Conservation (phyloP, 306 rosid genomes). For the Dryas drummondii region DNA sequence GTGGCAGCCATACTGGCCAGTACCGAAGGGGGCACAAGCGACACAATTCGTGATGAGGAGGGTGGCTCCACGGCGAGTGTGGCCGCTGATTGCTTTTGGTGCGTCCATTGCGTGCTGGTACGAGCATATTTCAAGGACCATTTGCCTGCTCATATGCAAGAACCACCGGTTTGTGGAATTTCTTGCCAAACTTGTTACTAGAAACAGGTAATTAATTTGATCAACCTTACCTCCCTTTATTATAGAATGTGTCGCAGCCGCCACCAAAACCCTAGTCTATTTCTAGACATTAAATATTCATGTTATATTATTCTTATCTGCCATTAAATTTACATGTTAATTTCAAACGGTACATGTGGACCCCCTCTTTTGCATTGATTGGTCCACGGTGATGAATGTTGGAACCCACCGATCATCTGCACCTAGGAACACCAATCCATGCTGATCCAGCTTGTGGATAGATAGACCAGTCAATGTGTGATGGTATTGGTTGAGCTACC, state of each 20-base stretch:
- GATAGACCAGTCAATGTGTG: neutral
- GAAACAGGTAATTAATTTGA: conserved; percentile 62
- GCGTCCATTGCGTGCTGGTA: conserved; percentile 92
- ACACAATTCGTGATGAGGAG: conserved; percentile 80
- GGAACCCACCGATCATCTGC: neutral
- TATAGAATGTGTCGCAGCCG: neutral
- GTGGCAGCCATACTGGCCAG: conserved; percentile 59
- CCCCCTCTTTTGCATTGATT: conserved; percentile 6
- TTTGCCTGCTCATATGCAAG: conserved; percentile 84
- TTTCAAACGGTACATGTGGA: neutral
- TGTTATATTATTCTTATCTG: conserved; percentile 8
- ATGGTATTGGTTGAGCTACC: conserved; percentile 15
- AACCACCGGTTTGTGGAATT: conserved; percentile 85
- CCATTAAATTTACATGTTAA: neutral
- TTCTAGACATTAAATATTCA: neutral
- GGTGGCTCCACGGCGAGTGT: conserved; percentile 86
- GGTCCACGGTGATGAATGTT: neutral
- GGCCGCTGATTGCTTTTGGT: conserved; percentile 77
- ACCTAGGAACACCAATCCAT: neutral
- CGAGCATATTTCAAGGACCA: conserved; percentile 77
- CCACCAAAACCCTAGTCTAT: neutral
- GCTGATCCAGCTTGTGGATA: neutral
- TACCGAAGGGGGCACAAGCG: conserved; percentile 68
- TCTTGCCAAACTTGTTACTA: conserved; percentile 67
- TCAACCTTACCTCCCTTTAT: neutral